Percentiles rank a stretch among this genome's conserved stretches.
Evolutionary conservation across 2,329 filamentous ascomycete genomes (phyloP).

Genomic region (Neocucurbitaria cava): DNA sequence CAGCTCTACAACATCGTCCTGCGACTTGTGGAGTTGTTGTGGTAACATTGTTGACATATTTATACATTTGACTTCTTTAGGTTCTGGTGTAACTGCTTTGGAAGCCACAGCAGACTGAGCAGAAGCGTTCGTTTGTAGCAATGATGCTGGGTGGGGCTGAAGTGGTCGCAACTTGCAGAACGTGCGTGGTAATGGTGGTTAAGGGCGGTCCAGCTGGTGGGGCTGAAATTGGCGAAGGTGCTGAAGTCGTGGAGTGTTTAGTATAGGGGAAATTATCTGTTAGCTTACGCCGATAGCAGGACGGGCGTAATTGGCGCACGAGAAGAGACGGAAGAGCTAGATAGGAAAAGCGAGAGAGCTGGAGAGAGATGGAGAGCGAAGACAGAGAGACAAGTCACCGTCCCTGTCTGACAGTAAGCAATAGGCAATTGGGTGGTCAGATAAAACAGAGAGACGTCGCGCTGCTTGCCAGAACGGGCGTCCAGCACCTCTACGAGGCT

Average conservation of each 20-base stretch:
- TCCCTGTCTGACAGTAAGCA: slow-evolving; percentile 2
- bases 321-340: no score
- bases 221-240: background rate
- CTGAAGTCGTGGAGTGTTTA: background rate
- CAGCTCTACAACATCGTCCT: background rate
- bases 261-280: no score
- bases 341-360: no score
- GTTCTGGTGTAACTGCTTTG: background rate
- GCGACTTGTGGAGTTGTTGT: background rate
- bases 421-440: background rate
- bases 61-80: background rate
- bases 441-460: background rate
- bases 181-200: background rate
- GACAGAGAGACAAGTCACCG: background rate
- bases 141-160: background rate
- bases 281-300: no score
- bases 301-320: no score
- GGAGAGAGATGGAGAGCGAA: no score
- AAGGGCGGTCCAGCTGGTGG: background rate
- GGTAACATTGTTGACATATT: background rate
- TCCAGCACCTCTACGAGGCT: background rate
- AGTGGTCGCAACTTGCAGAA: background rate
- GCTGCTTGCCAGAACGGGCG: background rate
- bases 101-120: background rate
- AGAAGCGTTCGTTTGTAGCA: background rate